phyloP scores from a whole-genome alignment of 257 asterid species.

The Solanum medicagineum region DNA sequence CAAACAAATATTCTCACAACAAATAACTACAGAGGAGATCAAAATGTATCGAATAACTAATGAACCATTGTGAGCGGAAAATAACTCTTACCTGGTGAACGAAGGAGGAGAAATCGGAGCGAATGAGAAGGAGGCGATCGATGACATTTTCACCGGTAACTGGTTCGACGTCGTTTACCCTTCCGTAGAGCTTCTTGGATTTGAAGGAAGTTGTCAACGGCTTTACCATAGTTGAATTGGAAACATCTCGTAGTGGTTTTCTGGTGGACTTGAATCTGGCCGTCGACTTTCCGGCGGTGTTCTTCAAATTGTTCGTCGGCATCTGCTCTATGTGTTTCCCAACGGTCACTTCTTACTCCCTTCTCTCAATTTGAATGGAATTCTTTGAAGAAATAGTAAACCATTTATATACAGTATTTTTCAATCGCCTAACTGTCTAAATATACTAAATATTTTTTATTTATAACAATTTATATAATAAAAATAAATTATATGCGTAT shows the following conservation, averaged over 20 bases:
- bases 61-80: background rate
- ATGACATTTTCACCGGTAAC: conserved; percentile 17
- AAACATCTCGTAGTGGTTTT: background rate
- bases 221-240: background rate
- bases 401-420: no score
- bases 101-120: conserved; percentile 53
- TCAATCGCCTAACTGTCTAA: no score
- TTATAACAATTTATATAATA: no score
- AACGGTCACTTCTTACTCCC: background rate
- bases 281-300: background rate
- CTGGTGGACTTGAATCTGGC: background rate
- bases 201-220: conserved; percentile 14
- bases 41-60: background rate
- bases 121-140: conserved; percentile 64
- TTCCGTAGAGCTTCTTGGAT: background rate
- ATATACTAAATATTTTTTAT: no score
- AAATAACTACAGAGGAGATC: background rate
- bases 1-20: background rate
- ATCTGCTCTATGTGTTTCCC: background rate
- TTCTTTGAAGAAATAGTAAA: no score
- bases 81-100: conserved; percentile 34
- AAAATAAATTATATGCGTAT: no score
- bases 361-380: background rate
- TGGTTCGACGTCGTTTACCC: background rate
- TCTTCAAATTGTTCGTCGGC: background rate